Evolutionary conservation across 1,139 yeast genomes (phyloP).

Genomic region (Spencermartinsiella ligniputridi): DNA sequence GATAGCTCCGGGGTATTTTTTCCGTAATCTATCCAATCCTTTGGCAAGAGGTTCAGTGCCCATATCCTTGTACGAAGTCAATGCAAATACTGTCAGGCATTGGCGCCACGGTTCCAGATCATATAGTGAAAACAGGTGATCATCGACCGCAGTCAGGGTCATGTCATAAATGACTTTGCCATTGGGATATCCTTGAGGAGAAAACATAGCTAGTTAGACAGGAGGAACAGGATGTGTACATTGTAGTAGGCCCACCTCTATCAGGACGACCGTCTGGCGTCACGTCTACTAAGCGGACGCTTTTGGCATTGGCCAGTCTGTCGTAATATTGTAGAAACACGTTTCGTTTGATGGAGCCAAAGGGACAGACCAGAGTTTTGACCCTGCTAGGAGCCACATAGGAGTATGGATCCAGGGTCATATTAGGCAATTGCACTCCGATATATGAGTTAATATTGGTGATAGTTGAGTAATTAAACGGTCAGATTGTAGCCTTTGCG

Average conservation of each 20-base stretch:
- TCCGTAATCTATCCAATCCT: conserved; percentile 37
- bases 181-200: conserved; percentile 79
- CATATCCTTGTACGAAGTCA: conserved; percentile 43
- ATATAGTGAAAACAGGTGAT: conserved; percentile 60
- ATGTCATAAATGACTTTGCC: conserved; percentile 67
- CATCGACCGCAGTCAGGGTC: conserved; percentile 45
- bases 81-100: conserved; percentile 50
- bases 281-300: conserved; percentile 70
- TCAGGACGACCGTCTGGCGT: conserved; percentile 55
- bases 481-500: too few species aligned
- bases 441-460: too few species aligned
- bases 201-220: conserved; percentile 45
- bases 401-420: conserved; percentile 39
- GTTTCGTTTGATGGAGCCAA: conserved; percentile 47
- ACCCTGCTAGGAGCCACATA: conserved; percentile 61
- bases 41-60: conserved; percentile 31
- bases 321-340: conserved; percentile 48
- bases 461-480: too few species aligned
- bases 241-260: conserved; percentile 26
- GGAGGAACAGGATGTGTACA: neutral
- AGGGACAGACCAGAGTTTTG: conserved; percentile 66
- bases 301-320: conserved; percentile 48
- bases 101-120: conserved; percentile 90
- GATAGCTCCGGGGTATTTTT: conserved; percentile 54
- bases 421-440: too few species aligned